A percentile compares a stretch with the other conserved stretches of the same genome.
phyloP scores from a whole-genome alignment of 2,329 filamentous ascomycete genomes.

The Exophiala bonariae region DNA sequence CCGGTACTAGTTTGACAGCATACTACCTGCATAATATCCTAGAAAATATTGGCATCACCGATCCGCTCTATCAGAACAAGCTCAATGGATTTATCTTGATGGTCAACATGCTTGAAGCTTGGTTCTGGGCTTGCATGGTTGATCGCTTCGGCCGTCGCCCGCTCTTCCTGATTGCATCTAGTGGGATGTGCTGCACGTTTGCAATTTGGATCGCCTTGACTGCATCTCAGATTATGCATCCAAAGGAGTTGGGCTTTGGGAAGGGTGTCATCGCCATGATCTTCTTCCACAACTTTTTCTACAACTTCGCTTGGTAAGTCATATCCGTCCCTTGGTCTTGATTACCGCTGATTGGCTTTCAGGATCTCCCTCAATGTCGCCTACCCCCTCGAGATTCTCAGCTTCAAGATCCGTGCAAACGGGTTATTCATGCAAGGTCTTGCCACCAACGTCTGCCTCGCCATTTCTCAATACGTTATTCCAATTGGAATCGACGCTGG shows the following conservation, averaged over 20 bases:
- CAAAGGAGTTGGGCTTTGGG: conserved; percentile 32
- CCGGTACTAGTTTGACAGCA: conserved; percentile 47
- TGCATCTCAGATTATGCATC: conserved; percentile 32
- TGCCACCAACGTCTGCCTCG: conserved; percentile 31
- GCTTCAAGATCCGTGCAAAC: conserved; percentile 49
- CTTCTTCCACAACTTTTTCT: conserved; percentile 43
- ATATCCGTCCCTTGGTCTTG: conserved; percentile 23
- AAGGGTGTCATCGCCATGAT: conserved; percentile 42
- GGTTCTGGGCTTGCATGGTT: conserved; percentile 37
- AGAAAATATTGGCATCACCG: conserved; percentile 36
- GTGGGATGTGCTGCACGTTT: conserved; percentile 45
- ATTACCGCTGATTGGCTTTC: conserved; percentile 6
- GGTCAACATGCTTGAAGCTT: conserved; percentile 37
- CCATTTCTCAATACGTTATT: conserved; percentile 37
- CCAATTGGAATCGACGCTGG: conserved; percentile 33
- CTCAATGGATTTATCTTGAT: conserved; percentile 39
- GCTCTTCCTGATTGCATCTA: conserved; percentile 42
- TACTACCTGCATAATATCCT: conserved; percentile 39
- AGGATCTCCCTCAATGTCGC: conserved; percentile 45
- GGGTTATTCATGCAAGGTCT: conserved; percentile 69
- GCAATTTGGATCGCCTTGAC: conserved; percentile 42
- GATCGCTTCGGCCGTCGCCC: conserved; percentile 43
- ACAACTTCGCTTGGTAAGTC: conserved; percentile 39
- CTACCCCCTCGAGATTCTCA: conserved; percentile 49
- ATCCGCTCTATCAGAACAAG: conserved; percentile 34